Base-by-base conservation (phyloP, 2,329 filamentous ascomycete species). In the Setomelanomma holmii region DNA sequence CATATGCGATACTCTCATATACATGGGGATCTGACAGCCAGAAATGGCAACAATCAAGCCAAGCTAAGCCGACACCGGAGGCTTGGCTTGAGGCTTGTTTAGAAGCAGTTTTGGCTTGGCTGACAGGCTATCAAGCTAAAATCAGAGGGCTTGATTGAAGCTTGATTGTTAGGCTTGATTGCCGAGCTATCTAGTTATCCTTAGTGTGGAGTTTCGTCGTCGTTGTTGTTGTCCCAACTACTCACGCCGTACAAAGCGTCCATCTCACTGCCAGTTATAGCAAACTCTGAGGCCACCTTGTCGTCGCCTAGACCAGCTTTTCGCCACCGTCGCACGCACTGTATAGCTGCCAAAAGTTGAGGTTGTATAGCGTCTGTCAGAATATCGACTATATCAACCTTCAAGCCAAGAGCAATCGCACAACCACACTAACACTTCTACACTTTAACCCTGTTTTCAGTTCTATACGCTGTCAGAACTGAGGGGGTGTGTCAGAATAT, bases 51-150 rank as follows among this genome's bases (percentile, higher is more conserved):
- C 36, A 39, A 39, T 39, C 36, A 39, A 39, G 36, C 36, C 36
- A 20, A 39, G 17, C 36, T n/a, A 39, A 39, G 36, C 36, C 36
- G 10, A 12, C 36, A 19, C 11, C 36, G 36, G 17, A 14, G 36
- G 36, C 36, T 39, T 39, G 36, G 17, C 36, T 39, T 39, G 36
- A 39, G 36, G 36, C 36, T 39, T 39, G 36, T 17, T 39, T 39
- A 12, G 36, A 19, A 39, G 36, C 20, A 16, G 36, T 39, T 39
- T 19, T 30, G 17, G 36, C 36, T 39, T 39, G 36, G 21, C 17
- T 39, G 24, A 30, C 12, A 30, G 24, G 24, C 12, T 30, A 30
- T 30, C 24, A 30, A 30, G 12, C 24, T 12, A 30, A 30, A 30
- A 30, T 39, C 21, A 39, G 36, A 39, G 16, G 36, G 36, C 36